These are phyloP conservation scores for Telopea speciosissima DNA, from an alignment of 177 flowering plant species.

Conservation along the genomic window DNA sequence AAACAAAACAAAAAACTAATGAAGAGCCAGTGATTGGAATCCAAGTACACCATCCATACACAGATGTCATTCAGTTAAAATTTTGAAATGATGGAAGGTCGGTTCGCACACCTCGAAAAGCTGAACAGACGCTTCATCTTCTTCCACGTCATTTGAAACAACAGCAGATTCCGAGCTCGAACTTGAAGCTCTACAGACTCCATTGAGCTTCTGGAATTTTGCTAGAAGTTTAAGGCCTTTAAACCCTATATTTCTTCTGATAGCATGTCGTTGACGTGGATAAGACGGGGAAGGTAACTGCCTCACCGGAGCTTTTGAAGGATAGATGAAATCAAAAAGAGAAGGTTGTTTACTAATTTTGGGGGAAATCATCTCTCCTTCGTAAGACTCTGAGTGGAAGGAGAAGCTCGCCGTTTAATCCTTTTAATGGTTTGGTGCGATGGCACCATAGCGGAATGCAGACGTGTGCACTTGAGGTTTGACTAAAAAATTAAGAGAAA, in stretches of 20 bases:
- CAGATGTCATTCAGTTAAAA: background rate
- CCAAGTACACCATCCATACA: slow-evolving; percentile 1
- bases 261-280: background rate
- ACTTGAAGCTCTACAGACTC: slow-evolving; percentile 15
- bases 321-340: slow-evolving; percentile 1
- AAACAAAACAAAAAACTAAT: background rate
- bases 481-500: too few relatives aligned
- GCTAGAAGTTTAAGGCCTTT: background rate
- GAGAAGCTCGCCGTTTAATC: background rate
- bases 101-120: slow-evolving; percentile 33
- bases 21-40: background rate
- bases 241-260: slow-evolving; percentile 2
- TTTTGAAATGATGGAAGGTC: background rate
- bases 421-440: too few relatives aligned
- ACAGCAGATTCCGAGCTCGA: slow-evolving; percentile 14
- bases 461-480: too few relatives aligned
- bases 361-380: background rate
- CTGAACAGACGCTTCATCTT: slow-evolving; percentile 31
- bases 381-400: too few relatives aligned
- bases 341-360: background rate
- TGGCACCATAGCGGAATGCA: too few relatives aligned
- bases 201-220: slow-evolving; percentile 9
- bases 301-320: slow-evolving; percentile 16
- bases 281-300: slow-evolving; percentile 8
- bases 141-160: slow-evolving; percentile 14